Evolutionary conservation across 768 basidiomycete genomes (phyloP).

Genomic region (Boletus rex-veris): DNA sequence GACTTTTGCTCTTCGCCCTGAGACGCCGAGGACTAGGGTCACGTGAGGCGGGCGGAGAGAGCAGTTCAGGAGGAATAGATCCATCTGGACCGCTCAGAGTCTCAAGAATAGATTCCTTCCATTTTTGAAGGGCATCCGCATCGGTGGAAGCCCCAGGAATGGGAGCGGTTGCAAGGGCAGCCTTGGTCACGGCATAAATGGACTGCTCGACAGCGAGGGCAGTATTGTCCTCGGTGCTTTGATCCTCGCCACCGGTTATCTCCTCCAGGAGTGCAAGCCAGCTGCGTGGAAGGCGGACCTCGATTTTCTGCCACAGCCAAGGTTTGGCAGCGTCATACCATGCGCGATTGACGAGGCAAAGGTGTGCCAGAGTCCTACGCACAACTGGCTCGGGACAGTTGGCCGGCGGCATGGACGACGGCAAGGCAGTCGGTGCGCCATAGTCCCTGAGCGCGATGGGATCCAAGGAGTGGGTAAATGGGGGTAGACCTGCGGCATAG

Average conservation of each 20-base stretch:
- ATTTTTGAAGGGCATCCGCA: constrained; percentile 42
- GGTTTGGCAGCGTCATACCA: constrained; percentile 85
- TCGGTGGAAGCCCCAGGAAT: constrained; percentile 35
- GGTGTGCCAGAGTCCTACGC: constrained; percentile 61
- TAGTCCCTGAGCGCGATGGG: constrained; percentile 52
- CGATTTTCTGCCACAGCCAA: constrained; percentile 82
- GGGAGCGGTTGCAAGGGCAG: constrained; percentile 49
- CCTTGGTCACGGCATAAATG: constrained; percentile 62
- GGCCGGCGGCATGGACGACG: constrained; percentile 69
- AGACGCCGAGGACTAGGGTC: constrained; percentile 79
- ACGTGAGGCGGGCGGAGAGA: constrained; percentile 77
- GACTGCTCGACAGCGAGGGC: constrained; percentile 63
- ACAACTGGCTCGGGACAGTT: constrained; percentile 67
- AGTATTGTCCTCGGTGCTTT: constrained; percentile 45
- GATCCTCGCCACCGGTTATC: constrained; percentile 68
- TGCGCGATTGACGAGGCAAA: constrained; percentile 72
- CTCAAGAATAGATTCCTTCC: constrained; percentile 61
- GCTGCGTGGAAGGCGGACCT: constrained; percentile 77
- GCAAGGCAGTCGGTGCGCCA: constrained; percentile 54
- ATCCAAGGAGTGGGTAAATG: constrained; percentile 59
- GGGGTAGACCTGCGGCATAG: constrained; percentile 59
- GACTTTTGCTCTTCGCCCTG: constrained; percentile 73
- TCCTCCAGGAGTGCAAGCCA: constrained; percentile 83
- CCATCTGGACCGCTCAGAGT: constrained; percentile 61
- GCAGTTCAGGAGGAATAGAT: constrained; percentile 68